Percentiles rank a stretch among this genome's conserved stretches.
Evolutionary conservation across 768 basidiomycete genomes (phyloP).

Genomic region (Phaeotremella skinneri): DNA sequence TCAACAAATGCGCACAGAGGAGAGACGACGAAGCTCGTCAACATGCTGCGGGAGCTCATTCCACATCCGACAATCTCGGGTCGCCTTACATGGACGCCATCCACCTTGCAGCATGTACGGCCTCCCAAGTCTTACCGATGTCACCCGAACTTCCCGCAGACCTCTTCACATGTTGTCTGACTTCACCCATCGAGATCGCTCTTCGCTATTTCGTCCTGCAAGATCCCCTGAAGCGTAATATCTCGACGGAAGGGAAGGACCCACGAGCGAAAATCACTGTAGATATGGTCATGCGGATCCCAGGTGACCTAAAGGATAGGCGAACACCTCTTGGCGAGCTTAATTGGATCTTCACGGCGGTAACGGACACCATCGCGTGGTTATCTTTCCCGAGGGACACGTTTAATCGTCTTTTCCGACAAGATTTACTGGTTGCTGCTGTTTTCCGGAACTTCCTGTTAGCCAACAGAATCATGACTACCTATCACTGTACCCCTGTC

Average conservation of each 20-base stretch:
- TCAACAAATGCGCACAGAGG: slow-evolving; percentile 59
- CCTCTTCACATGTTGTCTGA: slow-evolving; percentile 94
- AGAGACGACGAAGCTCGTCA: slow-evolving; percentile 51
- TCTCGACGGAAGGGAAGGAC: slow-evolving; percentile 69
- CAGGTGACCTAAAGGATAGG: slow-evolving; percentile 93
- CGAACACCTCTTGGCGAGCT: slow-evolving; percentile 94
- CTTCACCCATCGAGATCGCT: slow-evolving; percentile 96
- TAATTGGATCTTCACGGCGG: slow-evolving; percentile 99
- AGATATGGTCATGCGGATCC: slow-evolving; percentile 91
- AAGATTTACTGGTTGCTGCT: slow-evolving; percentile 91
- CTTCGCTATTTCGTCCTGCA: slow-evolving; percentile 85
- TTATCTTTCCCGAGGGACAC: slow-evolving; percentile 90
- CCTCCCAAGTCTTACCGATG: slow-evolving; percentile 86
- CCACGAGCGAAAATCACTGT: slow-evolving; percentile 54
- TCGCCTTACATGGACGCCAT: slow-evolving; percentile 64
- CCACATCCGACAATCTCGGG: slow-evolving; percentile 64
- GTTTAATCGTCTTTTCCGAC: slow-evolving; percentile 89
- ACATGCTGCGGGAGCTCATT: slow-evolving; percentile 26
- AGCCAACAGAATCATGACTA: slow-evolving; percentile 96
- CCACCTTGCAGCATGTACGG: slow-evolving; percentile 89
- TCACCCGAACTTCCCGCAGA: slow-evolving; percentile 97
- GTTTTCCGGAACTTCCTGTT: slow-evolving; percentile 96
- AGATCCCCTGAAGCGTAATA: slow-evolving; percentile 64
- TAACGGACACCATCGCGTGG: slow-evolving; percentile 99
- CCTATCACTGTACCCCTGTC: slow-evolving; percentile 94